Evolutionary conservation across 1,284 basidiomycete genomes (phyloP).

Genomic region (Cryptococcus sp.): DNA sequence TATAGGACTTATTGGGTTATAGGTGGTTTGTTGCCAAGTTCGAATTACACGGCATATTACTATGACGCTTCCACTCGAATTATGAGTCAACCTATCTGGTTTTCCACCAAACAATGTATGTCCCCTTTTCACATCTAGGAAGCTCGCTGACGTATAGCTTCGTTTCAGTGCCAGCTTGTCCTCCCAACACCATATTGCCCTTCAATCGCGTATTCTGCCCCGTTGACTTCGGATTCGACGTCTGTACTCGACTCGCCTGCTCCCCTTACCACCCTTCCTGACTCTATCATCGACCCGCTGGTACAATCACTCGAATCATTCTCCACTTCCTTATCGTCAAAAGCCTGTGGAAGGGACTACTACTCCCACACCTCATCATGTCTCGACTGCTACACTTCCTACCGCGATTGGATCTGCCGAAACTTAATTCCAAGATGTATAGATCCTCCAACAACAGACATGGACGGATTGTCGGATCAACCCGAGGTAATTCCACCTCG

Average conservation of each 20-base stretch:
- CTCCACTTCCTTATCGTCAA: conserved; percentile 63
- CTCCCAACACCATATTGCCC: conserved; percentile 72
- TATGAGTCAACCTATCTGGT: conserved; percentile 36
- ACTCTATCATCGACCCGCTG: conserved; percentile 53
- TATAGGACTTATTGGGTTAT: conserved; percentile 32
- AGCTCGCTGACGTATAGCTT: conserved; percentile 49
- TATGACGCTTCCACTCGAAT: conserved; percentile 17
- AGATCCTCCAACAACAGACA: conserved; percentile 14
- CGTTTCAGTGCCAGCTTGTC: conserved; percentile 68
- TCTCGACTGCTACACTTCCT: conserved; percentile 67
- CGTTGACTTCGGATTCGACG: conserved; percentile 52
- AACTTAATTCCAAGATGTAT: conserved; percentile 67
- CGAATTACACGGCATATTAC: conserved; percentile 45
- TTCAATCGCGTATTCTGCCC: conserved; percentile 63
- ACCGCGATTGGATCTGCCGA: conserved; percentile 73
- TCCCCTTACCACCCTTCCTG: conserved; percentile 56
- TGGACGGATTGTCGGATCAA: conserved; percentile 6
- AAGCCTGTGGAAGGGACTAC: conserved; percentile 71
- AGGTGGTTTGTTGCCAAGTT: conserved; percentile 20
- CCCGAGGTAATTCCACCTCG: conserved; percentile 46
- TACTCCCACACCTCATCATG: conserved; percentile 76
- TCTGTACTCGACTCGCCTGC: conserved; percentile 46
- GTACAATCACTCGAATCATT: conserved; percentile 65
- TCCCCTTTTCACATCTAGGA: not conserved
- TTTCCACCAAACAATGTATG: conserved; percentile 44